Conservation (phyloP, 1,284 basidiomycete species). For the Trichosporon sp. region DNA sequence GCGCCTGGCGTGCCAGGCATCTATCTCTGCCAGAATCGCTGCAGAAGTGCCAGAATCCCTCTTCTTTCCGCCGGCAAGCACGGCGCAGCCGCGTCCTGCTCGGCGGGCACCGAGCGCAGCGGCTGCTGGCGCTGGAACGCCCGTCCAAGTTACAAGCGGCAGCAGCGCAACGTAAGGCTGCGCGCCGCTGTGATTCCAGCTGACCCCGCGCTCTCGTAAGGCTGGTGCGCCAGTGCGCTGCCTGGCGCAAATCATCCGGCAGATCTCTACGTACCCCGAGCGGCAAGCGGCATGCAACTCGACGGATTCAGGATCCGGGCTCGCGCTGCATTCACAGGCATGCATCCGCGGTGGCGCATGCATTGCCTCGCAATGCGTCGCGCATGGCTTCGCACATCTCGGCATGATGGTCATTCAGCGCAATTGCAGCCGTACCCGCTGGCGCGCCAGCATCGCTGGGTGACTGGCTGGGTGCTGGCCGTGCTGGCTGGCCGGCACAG, state of each 20-base stretch:
- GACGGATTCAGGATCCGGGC: neutral
- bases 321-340: neutral
- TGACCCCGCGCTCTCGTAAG: neutral
- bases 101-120: too few relatives aligned
- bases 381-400: neutral
- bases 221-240: too few relatives aligned
- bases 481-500: neutral
- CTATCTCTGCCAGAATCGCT: neutral
- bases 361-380: too few relatives aligned
- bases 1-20: too few relatives aligned
- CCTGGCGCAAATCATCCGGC: neutral
- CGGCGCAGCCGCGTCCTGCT: too few relatives aligned
- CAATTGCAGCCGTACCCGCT: neutral
- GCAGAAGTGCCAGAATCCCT: too few relatives aligned
- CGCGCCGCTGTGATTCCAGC: neutral
- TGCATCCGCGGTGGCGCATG: neutral
- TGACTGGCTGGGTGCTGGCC: neutral
- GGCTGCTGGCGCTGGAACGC: too few relatives aligned
- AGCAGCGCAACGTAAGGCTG: too few relatives aligned
- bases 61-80: too few relatives aligned
- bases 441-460: neutral
- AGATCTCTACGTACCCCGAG: neutral
- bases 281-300: too few relatives aligned
- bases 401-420: neutral
- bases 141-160: too few relatives aligned